These are phyloP conservation scores for Botrytis squamosa DNA, from an alignment of 2,329 filamentous ascomycete genomes.

Conservation along the genomic window DNA sequence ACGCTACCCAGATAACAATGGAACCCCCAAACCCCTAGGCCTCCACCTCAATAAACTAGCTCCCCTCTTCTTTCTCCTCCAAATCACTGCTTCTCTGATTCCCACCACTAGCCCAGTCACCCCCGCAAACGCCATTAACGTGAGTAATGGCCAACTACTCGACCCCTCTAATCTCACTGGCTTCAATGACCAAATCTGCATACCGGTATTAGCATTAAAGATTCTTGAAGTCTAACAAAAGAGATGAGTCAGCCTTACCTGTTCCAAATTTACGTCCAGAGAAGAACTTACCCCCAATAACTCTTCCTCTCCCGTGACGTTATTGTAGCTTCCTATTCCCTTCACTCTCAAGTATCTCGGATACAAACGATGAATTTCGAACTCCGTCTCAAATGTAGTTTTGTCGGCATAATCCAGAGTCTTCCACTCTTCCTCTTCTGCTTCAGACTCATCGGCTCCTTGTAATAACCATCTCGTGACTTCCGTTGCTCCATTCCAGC, in stretches of 20 bases:
- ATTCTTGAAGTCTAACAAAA: conserved; percentile 8
- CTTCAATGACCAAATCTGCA: conserved; percentile 18
- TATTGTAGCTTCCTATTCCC: not conserved
- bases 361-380: conserved; percentile 4
- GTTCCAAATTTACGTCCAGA: conserved; percentile 15
- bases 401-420: conserved; percentile 16
- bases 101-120: conserved; percentile 12
- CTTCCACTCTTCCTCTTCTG: conserved; percentile 8
- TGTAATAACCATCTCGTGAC: conserved; percentile 44
- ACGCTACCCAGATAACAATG: conserved; percentile 9
- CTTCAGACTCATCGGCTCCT: conserved; percentile 12
- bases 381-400: conserved; percentile 16
- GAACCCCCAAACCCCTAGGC: conserved; percentile 8
- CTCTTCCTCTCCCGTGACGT: not conserved
- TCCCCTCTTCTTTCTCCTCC: conserved; percentile 14
- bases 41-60: conserved; percentile 11
- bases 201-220: conserved; percentile 15
- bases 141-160: conserved; percentile 14
- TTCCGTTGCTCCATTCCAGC: conserved; percentile 54
- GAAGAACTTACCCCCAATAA: conserved; percentile 17
- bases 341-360: conserved; percentile 18
- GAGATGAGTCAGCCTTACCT: conserved; percentile 14
- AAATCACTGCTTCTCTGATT: conserved; percentile 11
- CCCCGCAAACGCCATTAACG: conserved; percentile 6
- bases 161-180: conserved; percentile 11